Evolutionary conservation across 2,329 filamentous ascomycete species (phyloP).

Genomic region (Celoporthe dispersa): DNA sequence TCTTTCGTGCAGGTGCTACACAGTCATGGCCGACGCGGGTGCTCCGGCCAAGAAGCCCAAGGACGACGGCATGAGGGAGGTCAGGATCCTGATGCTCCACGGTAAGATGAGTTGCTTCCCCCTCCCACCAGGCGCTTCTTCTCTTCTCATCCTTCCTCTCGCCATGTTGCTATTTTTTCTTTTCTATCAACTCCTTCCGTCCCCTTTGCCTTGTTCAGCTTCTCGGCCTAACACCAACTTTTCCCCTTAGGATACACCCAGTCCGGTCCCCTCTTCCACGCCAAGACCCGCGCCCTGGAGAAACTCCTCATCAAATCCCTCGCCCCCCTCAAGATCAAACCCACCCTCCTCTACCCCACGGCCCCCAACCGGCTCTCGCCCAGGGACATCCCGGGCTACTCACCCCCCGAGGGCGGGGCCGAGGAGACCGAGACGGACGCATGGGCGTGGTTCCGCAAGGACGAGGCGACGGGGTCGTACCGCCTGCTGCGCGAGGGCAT

Average conservation of each 20-base stretch:
- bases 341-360: constrained; percentile 69
- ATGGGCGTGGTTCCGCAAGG: constrained; percentile 82
- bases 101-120: constrained; percentile 47
- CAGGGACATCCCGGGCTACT: constrained; percentile 72
- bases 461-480: constrained; percentile 69
- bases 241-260: constrained; percentile 76
- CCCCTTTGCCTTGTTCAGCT: background rate
- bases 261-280: constrained; percentile 81
- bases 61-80: constrained; percentile 49
- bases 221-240: background rate
- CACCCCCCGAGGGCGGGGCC: constrained; percentile 46
- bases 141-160: too few relatives aligned
- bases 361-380: constrained; percentile 66
- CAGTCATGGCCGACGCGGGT: constrained; percentile 20
- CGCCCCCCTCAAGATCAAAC: constrained; percentile 52
- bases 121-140: too few relatives aligned
- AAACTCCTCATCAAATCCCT: constrained; percentile 80
- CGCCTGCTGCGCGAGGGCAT: constrained; percentile 72
- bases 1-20: constrained; percentile 3
- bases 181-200: background rate
- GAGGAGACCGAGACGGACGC: constrained; percentile 59
- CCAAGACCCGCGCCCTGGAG: constrained; percentile 85
- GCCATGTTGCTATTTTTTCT: too few relatives aligned
- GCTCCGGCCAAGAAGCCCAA: constrained; percentile 33
- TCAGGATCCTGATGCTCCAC: constrained; percentile 80